Percentiles rank a stretch among this genome's conserved stretches.
Conservation (phyloP, 306 rosid genomes). For the Lithocarpus polystachyus region DNA sequence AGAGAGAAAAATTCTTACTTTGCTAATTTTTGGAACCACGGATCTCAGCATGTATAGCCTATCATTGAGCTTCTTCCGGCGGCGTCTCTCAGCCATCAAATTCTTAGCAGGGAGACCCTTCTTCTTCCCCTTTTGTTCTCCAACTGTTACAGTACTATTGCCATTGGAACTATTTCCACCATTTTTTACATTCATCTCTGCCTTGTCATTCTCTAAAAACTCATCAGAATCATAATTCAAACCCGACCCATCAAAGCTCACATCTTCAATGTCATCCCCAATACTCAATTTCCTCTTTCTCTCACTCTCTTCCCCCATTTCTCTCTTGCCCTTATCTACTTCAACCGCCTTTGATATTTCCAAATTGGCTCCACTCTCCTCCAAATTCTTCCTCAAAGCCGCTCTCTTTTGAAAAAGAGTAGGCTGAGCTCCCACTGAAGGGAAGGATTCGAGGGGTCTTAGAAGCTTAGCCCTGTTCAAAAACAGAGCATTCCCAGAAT, state of each 20-base stretch:
- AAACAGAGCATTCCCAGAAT: conserved; percentile 41
- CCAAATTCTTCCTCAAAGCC: conserved; percentile 56
- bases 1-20: conserved; percentile 42
- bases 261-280: conserved; percentile 54
- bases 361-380: conserved; percentile 22
- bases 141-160: conserved; percentile 45
- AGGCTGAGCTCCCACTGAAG: conserved; percentile 68
- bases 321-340: conserved; percentile 18
- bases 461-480: conserved; percentile 55
- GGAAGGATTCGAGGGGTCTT: conserved; percentile 64
- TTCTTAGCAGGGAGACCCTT: conserved; percentile 94
- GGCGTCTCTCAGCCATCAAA: conserved; percentile 96
- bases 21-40: conserved; percentile 96
- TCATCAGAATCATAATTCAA: conserved; percentile 90
- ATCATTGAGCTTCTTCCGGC: conserved; percentile 96
- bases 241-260: conserved; percentile 60
- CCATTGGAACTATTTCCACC: conserved; percentile 57
- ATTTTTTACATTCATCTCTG: conserved; percentile 51
- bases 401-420: conserved; percentile 90
- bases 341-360: not conserved
- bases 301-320: conserved; percentile 33
- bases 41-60: conserved; percentile 95
- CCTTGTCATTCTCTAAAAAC: conserved; percentile 41
- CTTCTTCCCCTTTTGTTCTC: conserved; percentile 82
- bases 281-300: conserved; percentile 42